phyloP scores from a whole-genome alignment of 2,329 filamentous ascomycete genomes.

The Xylaria sp. region DNA sequence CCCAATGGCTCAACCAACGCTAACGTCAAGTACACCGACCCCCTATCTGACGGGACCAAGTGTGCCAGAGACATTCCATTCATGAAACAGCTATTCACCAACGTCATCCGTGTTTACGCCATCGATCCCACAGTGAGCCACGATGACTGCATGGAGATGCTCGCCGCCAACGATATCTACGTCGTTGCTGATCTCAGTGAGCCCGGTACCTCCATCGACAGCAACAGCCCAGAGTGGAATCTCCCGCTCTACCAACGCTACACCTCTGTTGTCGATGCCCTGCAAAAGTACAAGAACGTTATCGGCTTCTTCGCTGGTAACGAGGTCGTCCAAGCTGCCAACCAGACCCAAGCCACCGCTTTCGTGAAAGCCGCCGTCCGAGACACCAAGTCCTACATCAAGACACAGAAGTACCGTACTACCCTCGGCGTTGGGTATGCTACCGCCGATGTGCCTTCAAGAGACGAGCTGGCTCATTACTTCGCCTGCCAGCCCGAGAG shows the following conservation, averaged over 20 bases:
- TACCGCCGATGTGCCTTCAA: constrained; percentile 87
- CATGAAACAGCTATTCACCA: constrained; percentile 81
- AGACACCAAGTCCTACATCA: constrained; percentile 95
- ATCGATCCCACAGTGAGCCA: constrained; percentile 84
- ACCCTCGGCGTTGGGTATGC: constrained; percentile 92
- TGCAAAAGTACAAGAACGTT: constrained; percentile 87
- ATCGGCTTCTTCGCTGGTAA: constrained; percentile 99
- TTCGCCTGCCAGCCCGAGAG: constrained; percentile 85
- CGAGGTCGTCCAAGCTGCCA: constrained; percentile 89
- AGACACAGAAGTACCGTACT: constrained; percentile 74
- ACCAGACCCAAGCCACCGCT: constrained; percentile 89
- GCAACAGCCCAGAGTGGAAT: constrained; percentile 81
- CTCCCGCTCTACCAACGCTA: constrained; percentile 82
- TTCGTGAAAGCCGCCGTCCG: constrained; percentile 98
- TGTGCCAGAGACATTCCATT: constrained; percentile 90
- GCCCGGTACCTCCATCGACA: constrained; percentile 85
- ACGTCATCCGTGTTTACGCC: constrained; percentile 95
- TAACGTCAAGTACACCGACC: constrained; percentile 76
- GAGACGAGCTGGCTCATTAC: constrained; percentile 84
- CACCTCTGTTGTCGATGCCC: constrained; percentile 81
- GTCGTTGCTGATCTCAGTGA: constrained; percentile 91
- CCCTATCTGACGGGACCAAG: constrained; percentile 74
- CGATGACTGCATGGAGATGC: constrained; percentile 81
- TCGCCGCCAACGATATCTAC: constrained; percentile 90
- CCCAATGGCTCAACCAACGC: constrained; percentile 59